Evolutionary conservation across 441 rosid genomes (phyloP), one percentile per base, ranked within the genome.

Genomic region (Erodium trifolium): DNA sequence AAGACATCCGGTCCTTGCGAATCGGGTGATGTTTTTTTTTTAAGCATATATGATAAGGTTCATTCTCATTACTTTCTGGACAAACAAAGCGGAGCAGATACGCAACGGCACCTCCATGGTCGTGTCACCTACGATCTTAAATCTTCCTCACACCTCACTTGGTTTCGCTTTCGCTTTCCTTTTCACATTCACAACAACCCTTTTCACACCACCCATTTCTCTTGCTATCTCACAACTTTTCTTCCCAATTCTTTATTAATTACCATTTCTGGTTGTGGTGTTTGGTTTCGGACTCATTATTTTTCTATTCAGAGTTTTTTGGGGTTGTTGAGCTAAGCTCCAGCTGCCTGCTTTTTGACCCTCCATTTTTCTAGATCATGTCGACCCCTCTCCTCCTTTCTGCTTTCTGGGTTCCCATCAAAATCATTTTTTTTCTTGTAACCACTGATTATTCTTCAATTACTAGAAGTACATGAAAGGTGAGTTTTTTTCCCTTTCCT

Each of bases 71-170:
- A 37, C 41, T 4, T 37, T 37, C 41, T 37, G 41, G 41, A 37
- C 41, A 37, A 37, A 37, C 41, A 37, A 37, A 37, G 3, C 41
- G 41, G 41, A 37, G 41, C 8, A 37, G 41, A 37, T 37, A 37
- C 41, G 41, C 41, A 37, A 31, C 34, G 3, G 31, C 31, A 27
- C 31, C 31, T 1, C 39, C 39, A 35, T 35, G 39, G 39, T 5
- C 0, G 9, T 37, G 41, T 37, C 41, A 37, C 41, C 41, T 53
- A 53, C 60, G 4, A 53, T 16, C 19, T 53, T 53, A 17, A 53
- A 16, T 53, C 60, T 53, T 53, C 60, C 60, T 16, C 60, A 53
- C 60, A 53, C 60, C 60, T 53, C 60, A 53, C 60, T 53, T 7
- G 60, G 60, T 14, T 16, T 53, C 23, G 18, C 18, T 53, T 53